Conservation (phyloP, 495 filamentous ascomycete genomes). For the Trichoderma gamsii region DNA sequence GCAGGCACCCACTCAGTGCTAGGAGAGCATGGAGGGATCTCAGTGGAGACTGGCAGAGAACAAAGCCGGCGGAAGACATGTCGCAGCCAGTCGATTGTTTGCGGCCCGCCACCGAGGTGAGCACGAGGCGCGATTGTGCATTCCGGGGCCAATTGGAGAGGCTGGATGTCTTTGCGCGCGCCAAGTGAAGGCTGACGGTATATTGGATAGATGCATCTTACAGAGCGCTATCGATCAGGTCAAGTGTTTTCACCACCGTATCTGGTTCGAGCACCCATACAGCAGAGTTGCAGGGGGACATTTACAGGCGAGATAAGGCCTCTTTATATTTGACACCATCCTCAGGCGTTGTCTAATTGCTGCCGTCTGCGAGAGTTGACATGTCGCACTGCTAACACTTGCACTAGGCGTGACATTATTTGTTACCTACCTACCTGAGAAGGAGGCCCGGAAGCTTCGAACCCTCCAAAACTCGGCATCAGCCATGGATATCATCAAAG, state of each 20-base stretch:
- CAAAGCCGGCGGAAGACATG: background rate
- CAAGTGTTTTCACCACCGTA: background rate
- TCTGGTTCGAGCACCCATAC: background rate
- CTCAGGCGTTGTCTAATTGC: too few species aligned
- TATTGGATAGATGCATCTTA: too few species aligned
- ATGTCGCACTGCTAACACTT: too few species aligned
- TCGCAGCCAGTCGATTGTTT: background rate
- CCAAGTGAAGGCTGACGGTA: background rate
- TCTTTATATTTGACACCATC: background rate
- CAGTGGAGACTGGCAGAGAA: too few species aligned
- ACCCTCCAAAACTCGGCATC: too few species aligned
- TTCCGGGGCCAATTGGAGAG: background rate
- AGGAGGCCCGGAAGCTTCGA: too few species aligned
- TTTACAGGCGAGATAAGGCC: constrained; percentile 1
- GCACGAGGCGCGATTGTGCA: background rate
- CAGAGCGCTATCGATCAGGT: too few species aligned
- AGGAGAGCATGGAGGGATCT: background rate
- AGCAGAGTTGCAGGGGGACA: background rate
- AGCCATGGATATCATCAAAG: too few species aligned
- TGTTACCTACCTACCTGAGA: too few species aligned
- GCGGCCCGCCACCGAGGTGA: background rate
- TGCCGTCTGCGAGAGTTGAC: too few species aligned
- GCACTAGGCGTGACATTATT: too few species aligned
- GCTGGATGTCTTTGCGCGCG: background rate
- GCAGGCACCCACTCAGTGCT: background rate